Evolutionary conservation across 1,284 basidiomycete species (phyloP).

Genomic region (Pseudozyma tsukubaensis): DNA sequence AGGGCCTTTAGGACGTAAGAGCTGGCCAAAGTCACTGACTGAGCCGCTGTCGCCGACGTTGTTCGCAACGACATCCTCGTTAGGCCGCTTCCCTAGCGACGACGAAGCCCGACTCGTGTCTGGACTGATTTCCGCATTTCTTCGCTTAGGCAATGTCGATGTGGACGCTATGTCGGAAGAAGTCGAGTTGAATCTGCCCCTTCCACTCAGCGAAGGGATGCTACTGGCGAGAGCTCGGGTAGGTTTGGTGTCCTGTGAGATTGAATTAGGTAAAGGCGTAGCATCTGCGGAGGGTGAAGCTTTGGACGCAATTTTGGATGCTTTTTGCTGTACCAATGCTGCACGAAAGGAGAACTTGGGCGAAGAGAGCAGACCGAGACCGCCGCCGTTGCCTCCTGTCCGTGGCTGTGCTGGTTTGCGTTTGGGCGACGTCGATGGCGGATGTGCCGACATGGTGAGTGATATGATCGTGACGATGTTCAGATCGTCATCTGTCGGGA

Average conservation of each 20-base stretch:
- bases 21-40: conserved; percentile 35
- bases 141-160: conserved; percentile 6
- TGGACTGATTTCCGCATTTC: conserved; percentile 11
- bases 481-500: neutral
- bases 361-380: conserved; percentile 18
- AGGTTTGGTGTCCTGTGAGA: conserved; percentile 12
- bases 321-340: conserved; percentile 30
- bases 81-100: conserved; percentile 31
- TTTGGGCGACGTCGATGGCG: conserved; percentile 19
- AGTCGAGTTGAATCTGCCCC: conserved; percentile 21
- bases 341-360: conserved; percentile 49
- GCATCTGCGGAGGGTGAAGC: neutral
- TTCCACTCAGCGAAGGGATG: conserved; percentile 29
- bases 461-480: too few relatives aligned
- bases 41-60: conserved; percentile 7
- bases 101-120: conserved; percentile 14
- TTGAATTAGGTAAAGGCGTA: neutral
- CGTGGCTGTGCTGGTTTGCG: conserved; percentile 21
- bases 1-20: conserved; percentile 7
- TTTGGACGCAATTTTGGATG: conserved; percentile 21
- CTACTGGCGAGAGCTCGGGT: conserved; percentile 14
- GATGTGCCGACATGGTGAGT: conserved; percentile 22
- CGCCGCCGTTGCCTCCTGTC: conserved; percentile 5
- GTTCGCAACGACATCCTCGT: conserved; percentile 3
- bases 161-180: conserved; percentile 13